These are phyloP conservation scores for Syncephalastrum sp. DNA, from an alignment of 371 early-diverging fungal genomes.

Conservation along the genomic window DNA sequence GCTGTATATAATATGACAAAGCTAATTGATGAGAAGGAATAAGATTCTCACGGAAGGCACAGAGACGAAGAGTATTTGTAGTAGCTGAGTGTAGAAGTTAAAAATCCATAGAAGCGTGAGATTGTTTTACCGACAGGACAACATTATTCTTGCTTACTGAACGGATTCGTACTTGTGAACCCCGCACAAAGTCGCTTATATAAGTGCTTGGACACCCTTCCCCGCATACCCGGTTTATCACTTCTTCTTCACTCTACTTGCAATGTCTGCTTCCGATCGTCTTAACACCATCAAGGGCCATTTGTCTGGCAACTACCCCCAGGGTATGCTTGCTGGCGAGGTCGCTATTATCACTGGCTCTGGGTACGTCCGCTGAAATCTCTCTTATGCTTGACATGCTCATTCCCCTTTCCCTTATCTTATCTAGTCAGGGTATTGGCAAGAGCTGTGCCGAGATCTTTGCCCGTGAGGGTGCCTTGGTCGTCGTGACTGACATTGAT, in stretches of 20 bases:
- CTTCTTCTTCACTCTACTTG: constrained; percentile 13
- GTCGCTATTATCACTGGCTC: constrained; percentile 84
- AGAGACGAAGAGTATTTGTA: no score
- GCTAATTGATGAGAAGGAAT: no score
- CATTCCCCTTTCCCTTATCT: not conserved
- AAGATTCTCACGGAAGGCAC: no score
- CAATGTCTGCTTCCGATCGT: constrained; percentile 52
- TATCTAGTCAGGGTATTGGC: constrained; percentile 74
- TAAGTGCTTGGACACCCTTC: no score
- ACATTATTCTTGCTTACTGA: no score
- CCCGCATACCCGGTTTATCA: constrained; percentile 2
- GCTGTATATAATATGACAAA: no score
- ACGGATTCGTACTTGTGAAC: no score
- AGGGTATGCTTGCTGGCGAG: constrained; percentile 70
- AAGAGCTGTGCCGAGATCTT: constrained; percentile 72
- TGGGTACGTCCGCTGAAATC: constrained; percentile 44
- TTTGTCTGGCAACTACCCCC: constrained; percentile 50
- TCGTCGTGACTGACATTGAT: constrained; percentile 72
- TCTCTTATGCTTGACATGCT: not conserved
- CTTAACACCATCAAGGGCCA: constrained; percentile 49
- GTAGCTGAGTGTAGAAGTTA: no score
- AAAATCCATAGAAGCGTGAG: no score
- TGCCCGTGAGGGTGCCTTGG: constrained; percentile 78
- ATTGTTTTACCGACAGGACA: no score
- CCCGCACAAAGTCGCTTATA: no score